phyloP scores from a whole-genome alignment of 73 alveolate genomes.

The Paramecium sexaurelia region DNA sequence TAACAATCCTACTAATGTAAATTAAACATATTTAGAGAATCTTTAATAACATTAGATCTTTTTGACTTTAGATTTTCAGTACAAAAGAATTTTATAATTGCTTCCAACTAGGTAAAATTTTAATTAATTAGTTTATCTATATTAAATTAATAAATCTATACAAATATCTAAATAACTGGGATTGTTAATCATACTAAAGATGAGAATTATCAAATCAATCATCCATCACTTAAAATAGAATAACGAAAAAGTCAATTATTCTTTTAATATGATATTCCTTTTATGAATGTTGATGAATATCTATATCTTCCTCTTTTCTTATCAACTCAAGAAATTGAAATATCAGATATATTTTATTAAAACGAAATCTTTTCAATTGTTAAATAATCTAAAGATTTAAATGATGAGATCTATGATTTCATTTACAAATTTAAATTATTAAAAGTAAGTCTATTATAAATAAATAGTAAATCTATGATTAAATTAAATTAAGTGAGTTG shows the following conservation, averaged over 20 bases:
- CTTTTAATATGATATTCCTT: not conserved
- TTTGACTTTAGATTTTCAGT: not conserved
- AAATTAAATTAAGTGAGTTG: not conserved
- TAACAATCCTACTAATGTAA: not conserved
- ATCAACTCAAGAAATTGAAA: not conserved
- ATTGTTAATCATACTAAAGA: not conserved
- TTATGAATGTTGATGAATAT: not conserved
- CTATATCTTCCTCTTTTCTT: not conserved
- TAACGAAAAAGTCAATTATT: not conserved
- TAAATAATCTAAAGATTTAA: not conserved
- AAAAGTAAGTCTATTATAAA: not conserved
- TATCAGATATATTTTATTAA: not conserved
- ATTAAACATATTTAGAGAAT: not conserved
- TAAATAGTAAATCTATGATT: not conserved
- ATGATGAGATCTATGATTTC: not conserved
- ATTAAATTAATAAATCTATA: not conserved
- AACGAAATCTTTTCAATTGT: not conserved
- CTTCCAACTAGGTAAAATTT: not conserved
- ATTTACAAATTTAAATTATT: not conserved
- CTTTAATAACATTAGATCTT: not conserved
- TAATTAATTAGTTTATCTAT: not conserved
- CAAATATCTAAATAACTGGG: not conserved
- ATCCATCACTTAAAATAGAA: not conserved
- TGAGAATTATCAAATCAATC: not conserved
- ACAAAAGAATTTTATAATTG: not conserved